Evolutionary conservation across 306 rosid genomes (phyloP).

Genomic region (Hippophae gyantsensis): DNA sequence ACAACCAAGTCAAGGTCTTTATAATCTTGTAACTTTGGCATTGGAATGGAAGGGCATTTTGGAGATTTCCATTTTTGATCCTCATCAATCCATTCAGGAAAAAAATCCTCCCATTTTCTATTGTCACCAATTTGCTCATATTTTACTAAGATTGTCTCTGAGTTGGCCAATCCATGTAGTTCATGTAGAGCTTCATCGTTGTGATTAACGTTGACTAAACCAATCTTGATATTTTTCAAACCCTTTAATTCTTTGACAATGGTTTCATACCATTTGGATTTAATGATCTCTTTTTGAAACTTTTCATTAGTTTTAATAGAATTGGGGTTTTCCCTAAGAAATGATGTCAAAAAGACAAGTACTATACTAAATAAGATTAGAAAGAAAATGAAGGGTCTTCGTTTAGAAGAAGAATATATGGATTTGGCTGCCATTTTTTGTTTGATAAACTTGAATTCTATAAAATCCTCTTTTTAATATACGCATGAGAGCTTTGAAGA

Average conservation of each 20-base stretch:
- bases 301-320: not conserved
- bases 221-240: slow-evolving; percentile 28
- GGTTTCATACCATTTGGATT: slow-evolving; percentile 27
- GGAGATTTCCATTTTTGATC: slow-evolving; percentile 25
- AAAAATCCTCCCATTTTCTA: slow-evolving; percentile 43
- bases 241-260: slow-evolving; percentile 16
- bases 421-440: slow-evolving; percentile 26
- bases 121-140: slow-evolving; percentile 24
- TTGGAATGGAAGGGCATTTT: slow-evolving; percentile 51
- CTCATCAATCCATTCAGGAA: slow-evolving; percentile 70
- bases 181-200: not conserved
- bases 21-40: slow-evolving; percentile 31
- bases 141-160: slow-evolving; percentile 16
- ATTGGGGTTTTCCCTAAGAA: not conserved
- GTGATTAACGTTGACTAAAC: slow-evolving; percentile 39
- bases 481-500: not conserved
- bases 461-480: not conserved
- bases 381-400: slow-evolving; percentile 9
- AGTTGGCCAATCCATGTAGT: slow-evolving; percentile 8
- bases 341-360: slow-evolving; percentile 9
- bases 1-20: slow-evolving; percentile 46
- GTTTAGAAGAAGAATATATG: slow-evolving; percentile 15
- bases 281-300: not conserved
- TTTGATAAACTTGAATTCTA: not conserved
- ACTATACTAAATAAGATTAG: slow-evolving; percentile 19